A percentile compares a stretch with the other conserved stretches of the same genome.
These are phyloP conservation scores for Petunia axillaris DNA, from an alignment of 257 asterid species.

Conservation along the genomic window DNA sequence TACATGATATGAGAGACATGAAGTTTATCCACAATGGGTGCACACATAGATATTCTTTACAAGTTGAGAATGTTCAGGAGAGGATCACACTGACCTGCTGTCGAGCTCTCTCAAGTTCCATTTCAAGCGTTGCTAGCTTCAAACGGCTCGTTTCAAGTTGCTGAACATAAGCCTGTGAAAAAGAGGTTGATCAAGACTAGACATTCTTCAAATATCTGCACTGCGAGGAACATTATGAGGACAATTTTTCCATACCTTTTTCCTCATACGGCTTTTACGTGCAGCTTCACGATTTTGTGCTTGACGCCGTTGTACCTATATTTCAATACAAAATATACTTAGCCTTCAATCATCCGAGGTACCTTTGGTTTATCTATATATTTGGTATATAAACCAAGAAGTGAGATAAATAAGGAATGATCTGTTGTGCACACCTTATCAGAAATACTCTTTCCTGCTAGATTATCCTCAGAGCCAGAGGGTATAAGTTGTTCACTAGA, in stretches of 20 bases:
- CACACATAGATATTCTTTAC: neutral
- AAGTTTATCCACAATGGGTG: neutral
- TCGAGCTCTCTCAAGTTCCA: conserved; percentile 77
- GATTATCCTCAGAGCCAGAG: conserved; percentile 29
- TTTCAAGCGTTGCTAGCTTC: conserved; percentile 88
- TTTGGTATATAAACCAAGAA: neutral
- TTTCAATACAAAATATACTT: neutral
- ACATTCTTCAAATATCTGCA: neutral
- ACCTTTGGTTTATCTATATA: neutral
- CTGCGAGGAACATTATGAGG: neutral
- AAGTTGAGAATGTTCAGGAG: neutral
- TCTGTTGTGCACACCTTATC: conserved; percentile 13
- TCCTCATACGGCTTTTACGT: conserved; percentile 76
- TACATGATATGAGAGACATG: neutral
- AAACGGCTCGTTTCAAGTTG: conserved; percentile 79
- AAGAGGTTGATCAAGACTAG: neutral
- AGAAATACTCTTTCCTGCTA: conserved; percentile 24
- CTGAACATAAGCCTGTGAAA: conserved; percentile 81
- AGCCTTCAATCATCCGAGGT: neutral
- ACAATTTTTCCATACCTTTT: conserved; percentile 61
- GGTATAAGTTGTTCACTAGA: conserved; percentile 28
- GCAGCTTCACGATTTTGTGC: conserved; percentile 99
- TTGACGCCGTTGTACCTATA: conserved; percentile 77
- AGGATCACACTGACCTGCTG: conserved; percentile 53
- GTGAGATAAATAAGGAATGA: neutral